Conservation (phyloP, 352 stramenopile genomes). For the Pythium chondricola region DNA sequence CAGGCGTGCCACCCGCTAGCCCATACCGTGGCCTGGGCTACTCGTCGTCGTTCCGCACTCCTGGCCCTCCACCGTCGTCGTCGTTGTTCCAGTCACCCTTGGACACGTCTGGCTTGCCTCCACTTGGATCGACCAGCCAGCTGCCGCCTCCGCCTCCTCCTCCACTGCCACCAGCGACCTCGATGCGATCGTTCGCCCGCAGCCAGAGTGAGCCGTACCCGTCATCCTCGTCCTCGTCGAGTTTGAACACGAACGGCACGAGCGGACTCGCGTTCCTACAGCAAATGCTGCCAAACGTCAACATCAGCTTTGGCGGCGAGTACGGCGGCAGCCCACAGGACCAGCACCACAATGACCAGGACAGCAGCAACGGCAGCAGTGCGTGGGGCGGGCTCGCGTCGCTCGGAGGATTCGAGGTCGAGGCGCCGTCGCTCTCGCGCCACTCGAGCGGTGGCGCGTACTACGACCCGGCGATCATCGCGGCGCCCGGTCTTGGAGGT, state of each 20-base stretch:
- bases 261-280: conserved; percentile 71
- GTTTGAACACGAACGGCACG: background rate
- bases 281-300: conserved; percentile 85
- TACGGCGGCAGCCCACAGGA: too few relatives aligned
- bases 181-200: conserved; percentile 7
- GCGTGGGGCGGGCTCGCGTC: conserved; percentile 12
- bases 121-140: conserved; percentile 1
- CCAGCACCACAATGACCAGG: too few relatives aligned
- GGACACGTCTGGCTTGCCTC: conserved; percentile 10
- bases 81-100: conserved; percentile 9
- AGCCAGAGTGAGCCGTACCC: conserved; percentile 9
- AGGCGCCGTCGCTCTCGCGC: too few relatives aligned
- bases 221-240: background rate
- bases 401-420: too few relatives aligned
- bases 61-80: conserved; percentile 6
- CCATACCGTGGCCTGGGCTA: conserved; percentile 7
- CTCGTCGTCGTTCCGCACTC: conserved; percentile 7
- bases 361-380: background rate
- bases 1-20: conserved; percentile 4
- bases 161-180: too few relatives aligned
- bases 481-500: conserved; percentile 16
- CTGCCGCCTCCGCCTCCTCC: conserved; percentile 1
- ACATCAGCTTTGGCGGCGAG: conserved; percentile 82
- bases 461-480: conserved; percentile 48
- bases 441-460: conserved; percentile 15